Evolutionary conservation across 2,329 filamentous ascomycete species (phyloP), one percentile per base, ranked within the genome.

Genomic region (Monilinia fructicola): DNA sequence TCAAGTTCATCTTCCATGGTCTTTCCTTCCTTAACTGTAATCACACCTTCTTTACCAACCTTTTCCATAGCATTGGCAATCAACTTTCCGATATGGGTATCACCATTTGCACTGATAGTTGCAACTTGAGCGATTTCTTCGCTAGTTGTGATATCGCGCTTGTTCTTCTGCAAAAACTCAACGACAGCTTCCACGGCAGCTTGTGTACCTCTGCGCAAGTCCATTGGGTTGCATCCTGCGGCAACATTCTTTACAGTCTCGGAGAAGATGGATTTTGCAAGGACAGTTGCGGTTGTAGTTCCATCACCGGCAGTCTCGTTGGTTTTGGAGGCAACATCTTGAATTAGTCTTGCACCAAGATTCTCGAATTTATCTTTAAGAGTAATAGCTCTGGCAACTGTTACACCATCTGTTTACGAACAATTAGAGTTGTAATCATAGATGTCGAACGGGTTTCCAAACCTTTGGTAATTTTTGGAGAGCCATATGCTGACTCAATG

Each of bases 211-310:
- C 95, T 90, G 80, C 95, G 90, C 77, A 99, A 87, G 78, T 99
- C 95, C 95, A 99, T 98, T 73, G 95, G 95, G 85, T 99, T 99
- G 90, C 95, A 99, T 78, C 95, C 95, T 71, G 95, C 95, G 73
- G 95, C 95, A 72, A 99, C 95, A 80, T 99, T 99, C 90, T 99
- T 99, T 79, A 98, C 95, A 65, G 94, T 98, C 87, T 99, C 95
- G 81, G 95, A 96, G 87, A 99, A 99, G 83, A 99, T 99, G 79
- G 93, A 91, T 75, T 93, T 92, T 75, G 93, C 95, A 73, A 99
- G 92, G 73, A 98, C 95, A 71, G 95, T 99, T 72, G 95, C 95
- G 72, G 93, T 97, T 72, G 95, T 99, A 76, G 95, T 99, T 82
- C 95, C 95, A 80, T 99, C 95, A 90, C 95, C 95, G 73, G 95